Evolutionary conservation across 1,284 basidiomycete species (phyloP).

Genomic region (Phlebopus sp.): DNA sequence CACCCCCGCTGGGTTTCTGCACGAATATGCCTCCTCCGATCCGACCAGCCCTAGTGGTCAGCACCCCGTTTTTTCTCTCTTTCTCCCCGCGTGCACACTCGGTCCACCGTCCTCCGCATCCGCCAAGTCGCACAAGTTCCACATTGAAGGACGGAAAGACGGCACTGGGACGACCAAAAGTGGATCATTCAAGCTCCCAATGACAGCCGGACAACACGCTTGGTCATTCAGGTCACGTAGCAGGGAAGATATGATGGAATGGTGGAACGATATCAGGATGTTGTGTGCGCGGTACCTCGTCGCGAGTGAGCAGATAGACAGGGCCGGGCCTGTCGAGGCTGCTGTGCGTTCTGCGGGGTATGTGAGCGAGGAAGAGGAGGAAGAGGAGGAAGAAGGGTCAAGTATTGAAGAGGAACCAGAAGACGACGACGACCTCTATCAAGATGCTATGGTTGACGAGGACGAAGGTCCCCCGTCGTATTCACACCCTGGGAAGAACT

Average conservation of each 20-base stretch:
- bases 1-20: slow-evolving; percentile 93
- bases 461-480: slow-evolving; percentile 53
- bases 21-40: slow-evolving; percentile 87
- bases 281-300: slow-evolving; percentile 95
- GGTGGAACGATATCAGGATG: slow-evolving; percentile 99
- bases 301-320: slow-evolving; percentile 91
- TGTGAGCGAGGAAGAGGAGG: slow-evolving; percentile 73
- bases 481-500: slow-evolving; percentile 36
- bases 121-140: slow-evolving; percentile 90
- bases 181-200: slow-evolving; percentile 40
- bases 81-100: slow-evolving; percentile 94
- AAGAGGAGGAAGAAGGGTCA: slow-evolving; percentile 64
- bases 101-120: slow-evolving; percentile 83
- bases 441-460: slow-evolving; percentile 38
- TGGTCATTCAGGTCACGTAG: slow-evolving; percentile 92
- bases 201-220: slow-evolving; percentile 55
- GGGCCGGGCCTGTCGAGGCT: slow-evolving; percentile 89
- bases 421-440: slow-evolving; percentile 49
- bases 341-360: slow-evolving; percentile 91
- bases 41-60: slow-evolving; percentile 55
- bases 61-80: slow-evolving; percentile 82
- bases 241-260: slow-evolving; percentile 99
- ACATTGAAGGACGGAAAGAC: slow-evolving; percentile 91
- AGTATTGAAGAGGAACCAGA: slow-evolving; percentile 76
- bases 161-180: slow-evolving; percentile 64